Evolutionary conservation across 148 eudicot species (phyloP), one percentile per base, ranked within the genome.

Genomic region (Pharnaceum exiguum): DNA sequence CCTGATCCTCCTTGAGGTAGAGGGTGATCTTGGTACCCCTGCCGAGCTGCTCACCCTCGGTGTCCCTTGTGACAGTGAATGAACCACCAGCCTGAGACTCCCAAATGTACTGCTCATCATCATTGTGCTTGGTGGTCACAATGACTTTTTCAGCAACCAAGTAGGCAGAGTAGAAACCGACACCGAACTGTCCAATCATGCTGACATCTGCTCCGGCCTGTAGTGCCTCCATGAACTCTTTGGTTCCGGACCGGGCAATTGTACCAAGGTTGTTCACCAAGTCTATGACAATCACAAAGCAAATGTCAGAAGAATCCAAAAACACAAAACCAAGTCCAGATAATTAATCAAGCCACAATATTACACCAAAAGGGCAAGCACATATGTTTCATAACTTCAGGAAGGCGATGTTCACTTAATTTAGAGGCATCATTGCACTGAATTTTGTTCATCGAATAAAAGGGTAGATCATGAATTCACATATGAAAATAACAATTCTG

Each of bases 121-220:
- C 89, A 32, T 84, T 88, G 81, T 83, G 97, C 70, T 90, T 90
- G 28, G 90, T 83, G 11, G 89, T 86, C 10, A 90, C 97, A 19
- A 90, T 77, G 0, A 90, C 97, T 67, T 86, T 90, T 63, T 90
- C 97, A 4, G 95, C 90, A 28, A 83, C 97, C 53, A 90, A 78
- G 65, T 90, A 90, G 10, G 90, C 91, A 1, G 97, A 86, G 78
- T 90, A 89, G 64, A 87, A 87, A 19, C 95, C 95, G 30, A 88
- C 96, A 30, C 96, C 96, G 21, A 87, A 88, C 23, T 90, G 97
- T 15, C 97, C 97, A 58, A 90, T 90, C 97, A 90, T 90, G 74
- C 97, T 90, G 1, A 90, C 97, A 74, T 90, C 97, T 2, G 95
- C 97, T 5, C 95, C 97, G 0, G 95, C 97, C 31, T 90, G 97